Conservation (phyloP, 352 stramenopile species). For the Phytophthora cryptogea region DNA sequence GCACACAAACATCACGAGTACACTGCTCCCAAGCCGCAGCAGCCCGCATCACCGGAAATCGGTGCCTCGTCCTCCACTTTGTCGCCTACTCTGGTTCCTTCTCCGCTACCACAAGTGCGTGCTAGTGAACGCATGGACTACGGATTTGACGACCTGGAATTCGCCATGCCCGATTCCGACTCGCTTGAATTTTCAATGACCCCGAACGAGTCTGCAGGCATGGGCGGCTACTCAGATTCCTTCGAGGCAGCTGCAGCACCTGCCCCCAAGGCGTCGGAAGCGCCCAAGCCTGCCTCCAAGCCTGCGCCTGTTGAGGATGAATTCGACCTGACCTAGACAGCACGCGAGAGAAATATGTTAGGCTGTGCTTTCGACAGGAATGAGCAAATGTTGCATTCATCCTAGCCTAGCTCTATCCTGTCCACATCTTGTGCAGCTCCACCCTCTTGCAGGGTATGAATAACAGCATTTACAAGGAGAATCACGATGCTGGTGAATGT, state of each 20-base stretch:
- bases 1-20: background rate
- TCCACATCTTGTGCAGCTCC: background rate
- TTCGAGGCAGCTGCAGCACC: slow-evolving; percentile 22
- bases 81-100: slow-evolving; percentile 21
- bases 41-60: slow-evolving; percentile 5
- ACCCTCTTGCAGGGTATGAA: slow-evolving; percentile 13
- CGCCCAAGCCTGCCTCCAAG: slow-evolving; percentile 19
- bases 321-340: slow-evolving; percentile 72
- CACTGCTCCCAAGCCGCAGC: slow-evolving; percentile 3
- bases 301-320: slow-evolving; percentile 54
- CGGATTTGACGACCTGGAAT: slow-evolving; percentile 69
- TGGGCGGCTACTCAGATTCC: slow-evolving; percentile 16
- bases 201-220: slow-evolving; percentile 12
- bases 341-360: slow-evolving; percentile 7
- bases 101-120: slow-evolving; percentile 19
- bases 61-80: slow-evolving; percentile 4
- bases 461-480: slow-evolving; percentile 8
- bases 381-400: slow-evolving; percentile 22
- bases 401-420: slow-evolving; percentile 6
- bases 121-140: slow-evolving; percentile 53
- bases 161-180: slow-evolving; percentile 52
- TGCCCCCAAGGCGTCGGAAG: slow-evolving; percentile 21
- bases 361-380: slow-evolving; percentile 10
- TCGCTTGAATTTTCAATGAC: slow-evolving; percentile 41
- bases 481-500: slow-evolving; percentile 14